Evolutionary conservation across 2,329 filamentous ascomycete species (phyloP).

Genomic region (Talaromyces verruculosus): DNA sequence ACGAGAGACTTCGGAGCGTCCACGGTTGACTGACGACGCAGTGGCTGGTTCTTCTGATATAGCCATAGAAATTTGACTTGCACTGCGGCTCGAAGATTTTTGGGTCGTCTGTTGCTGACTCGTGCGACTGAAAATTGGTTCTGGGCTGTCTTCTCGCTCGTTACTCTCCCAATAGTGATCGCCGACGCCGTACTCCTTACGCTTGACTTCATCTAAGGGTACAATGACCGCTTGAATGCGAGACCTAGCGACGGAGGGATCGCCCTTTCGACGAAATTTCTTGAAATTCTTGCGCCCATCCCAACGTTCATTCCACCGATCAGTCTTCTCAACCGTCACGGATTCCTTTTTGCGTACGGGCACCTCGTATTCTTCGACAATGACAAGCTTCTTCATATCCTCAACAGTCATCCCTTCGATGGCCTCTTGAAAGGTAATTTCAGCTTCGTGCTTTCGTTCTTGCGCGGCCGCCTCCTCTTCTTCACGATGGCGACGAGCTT

Average conservation of each 20-base stretch:
- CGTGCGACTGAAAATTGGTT: slow-evolving; percentile 21
- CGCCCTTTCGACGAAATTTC: slow-evolving; percentile 60
- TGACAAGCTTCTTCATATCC: slow-evolving; percentile 69
- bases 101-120: slow-evolving; percentile 19
- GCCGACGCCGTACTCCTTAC: slow-evolving; percentile 70
- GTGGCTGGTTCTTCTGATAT: slow-evolving; percentile 15
- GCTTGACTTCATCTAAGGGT: slow-evolving; percentile 67
- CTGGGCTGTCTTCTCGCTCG: slow-evolving; percentile 16
- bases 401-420: slow-evolving; percentile 68
- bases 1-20: slow-evolving; percentile 26
- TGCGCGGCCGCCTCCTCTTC: slow-evolving; percentile 55
- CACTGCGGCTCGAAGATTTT: slow-evolving; percentile 15
- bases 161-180: slow-evolving; percentile 67
- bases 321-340: slow-evolving; percentile 46
- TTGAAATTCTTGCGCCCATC: slow-evolving; percentile 97
- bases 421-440: slow-evolving; percentile 59
- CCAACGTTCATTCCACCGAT: slow-evolving; percentile 84
- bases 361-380: slow-evolving; percentile 75
- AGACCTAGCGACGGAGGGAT: slow-evolving; percentile 37
- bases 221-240: slow-evolving; percentile 63
- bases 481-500: slow-evolving; percentile 56
- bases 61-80: slow-evolving; percentile 14
- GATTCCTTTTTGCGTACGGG: slow-evolving; percentile 35
- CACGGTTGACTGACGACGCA: not conserved
- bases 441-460: slow-evolving; percentile 63